Percentiles rank a stretch among this genome's conserved stretches.
These are phyloP conservation scores for Thymus quinquecostatus DNA, from an alignment of 257 asterid genomes.

Conservation along the genomic window DNA sequence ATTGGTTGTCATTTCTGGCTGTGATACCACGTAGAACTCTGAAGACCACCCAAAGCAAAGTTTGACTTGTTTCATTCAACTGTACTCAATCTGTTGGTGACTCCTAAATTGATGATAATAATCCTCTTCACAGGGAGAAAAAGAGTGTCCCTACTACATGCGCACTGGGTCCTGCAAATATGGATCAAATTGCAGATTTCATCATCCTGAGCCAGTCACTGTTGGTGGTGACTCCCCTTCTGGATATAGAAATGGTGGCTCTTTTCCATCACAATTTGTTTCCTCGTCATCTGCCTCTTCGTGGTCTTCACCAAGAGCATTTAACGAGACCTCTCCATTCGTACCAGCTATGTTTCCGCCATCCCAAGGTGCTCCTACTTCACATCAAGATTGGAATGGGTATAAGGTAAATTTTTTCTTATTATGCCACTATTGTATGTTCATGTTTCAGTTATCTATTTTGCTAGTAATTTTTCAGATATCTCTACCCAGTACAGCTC, in stretches of 20 bases:
- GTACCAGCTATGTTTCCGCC: slow-evolving; percentile 57
- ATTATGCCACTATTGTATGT: background rate
- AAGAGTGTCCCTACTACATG: slow-evolving; percentile 87
- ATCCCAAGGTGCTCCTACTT: slow-evolving; percentile 47
- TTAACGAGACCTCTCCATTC: slow-evolving; percentile 50
- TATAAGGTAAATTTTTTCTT: slow-evolving; percentile 60
- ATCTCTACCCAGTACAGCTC: background rate
- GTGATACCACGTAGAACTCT: background rate
- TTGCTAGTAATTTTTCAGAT: slow-evolving; percentile 1
- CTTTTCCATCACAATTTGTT: slow-evolving; percentile 59
- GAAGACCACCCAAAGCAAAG: background rate
- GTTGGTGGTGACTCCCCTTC: slow-evolving; percentile 59
- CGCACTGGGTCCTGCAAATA: slow-evolving; percentile 90
- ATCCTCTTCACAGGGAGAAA: slow-evolving; percentile 62
- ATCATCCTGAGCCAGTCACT: slow-evolving; percentile 85
- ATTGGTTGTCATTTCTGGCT: slow-evolving; percentile 5
- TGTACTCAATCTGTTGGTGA: slow-evolving; percentile 13
- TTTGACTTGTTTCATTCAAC: background rate
- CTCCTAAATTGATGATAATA: slow-evolving; percentile 23
- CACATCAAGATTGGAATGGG: slow-evolving; percentile 72
- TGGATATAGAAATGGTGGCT: slow-evolving; percentile 59
- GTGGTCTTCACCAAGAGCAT: slow-evolving; percentile 71
- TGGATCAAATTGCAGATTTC: slow-evolving; percentile 78
- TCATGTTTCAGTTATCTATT: slow-evolving; percentile 5
- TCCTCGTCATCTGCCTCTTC: slow-evolving; percentile 55